Conservation (phyloP, 768 basidiomycete species). For the Rhizopogon vinicolor region DNA sequence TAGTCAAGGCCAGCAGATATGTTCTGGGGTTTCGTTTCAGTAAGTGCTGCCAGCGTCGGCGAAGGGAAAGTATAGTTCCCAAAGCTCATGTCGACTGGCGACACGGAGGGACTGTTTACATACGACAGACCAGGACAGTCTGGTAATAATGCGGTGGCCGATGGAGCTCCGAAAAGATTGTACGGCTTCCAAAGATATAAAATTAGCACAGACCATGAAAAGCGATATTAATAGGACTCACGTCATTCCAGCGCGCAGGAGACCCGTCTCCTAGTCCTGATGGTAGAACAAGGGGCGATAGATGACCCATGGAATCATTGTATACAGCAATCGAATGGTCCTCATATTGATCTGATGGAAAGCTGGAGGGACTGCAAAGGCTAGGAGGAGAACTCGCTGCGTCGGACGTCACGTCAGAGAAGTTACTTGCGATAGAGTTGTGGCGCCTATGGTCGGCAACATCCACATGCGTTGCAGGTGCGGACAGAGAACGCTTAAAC, state of each 20-base stretch:
- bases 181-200: constrained; percentile 25
- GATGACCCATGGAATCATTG: constrained; percentile 18
- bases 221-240: constrained; percentile 15
- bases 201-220: constrained; percentile 8
- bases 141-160: constrained; percentile 4
- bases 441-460: constrained; percentile 15
- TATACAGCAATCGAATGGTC: constrained; percentile 17
- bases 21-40: constrained; percentile 11
- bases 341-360: constrained; percentile 16
- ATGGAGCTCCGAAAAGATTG: constrained; percentile 27
- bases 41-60: constrained; percentile 7
- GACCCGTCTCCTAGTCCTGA: constrained; percentile 23
- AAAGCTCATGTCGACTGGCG: constrained; percentile 22
- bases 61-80: constrained; percentile 14
- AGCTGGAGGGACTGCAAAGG: constrained; percentile 5
- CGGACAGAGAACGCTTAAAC: constrained; percentile 63
- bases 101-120: constrained; percentile 17
- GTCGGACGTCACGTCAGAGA: constrained; percentile 27
- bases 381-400: constrained; percentile 16
- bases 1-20: constrained; percentile 3
- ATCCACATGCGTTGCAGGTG: constrained; percentile 33
- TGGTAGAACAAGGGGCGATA: constrained; percentile 27
- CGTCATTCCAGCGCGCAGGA: constrained; percentile 30
- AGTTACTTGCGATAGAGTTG: constrained; percentile 23
- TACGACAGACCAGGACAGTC: constrained; percentile 21